Evolutionary conservation across 2,329 filamentous ascomycete species (phyloP).

Genomic region (Ascochyta fabae): DNA sequence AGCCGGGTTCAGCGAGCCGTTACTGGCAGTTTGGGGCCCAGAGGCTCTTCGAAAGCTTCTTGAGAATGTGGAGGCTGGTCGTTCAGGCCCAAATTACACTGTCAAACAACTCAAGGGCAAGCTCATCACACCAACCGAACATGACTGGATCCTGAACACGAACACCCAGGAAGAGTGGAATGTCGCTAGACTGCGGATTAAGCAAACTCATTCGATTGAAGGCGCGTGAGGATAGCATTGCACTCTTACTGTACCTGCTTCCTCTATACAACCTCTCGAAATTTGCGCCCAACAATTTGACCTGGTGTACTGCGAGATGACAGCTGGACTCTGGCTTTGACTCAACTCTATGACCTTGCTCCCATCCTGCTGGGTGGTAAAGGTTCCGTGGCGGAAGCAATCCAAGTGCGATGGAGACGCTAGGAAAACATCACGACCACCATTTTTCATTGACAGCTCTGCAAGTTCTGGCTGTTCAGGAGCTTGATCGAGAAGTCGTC

Average conservation of each 20-base stretch:
- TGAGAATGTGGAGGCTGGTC: background rate
- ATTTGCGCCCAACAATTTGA: conserved; percentile 21
- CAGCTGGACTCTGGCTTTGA: conserved; percentile 12
- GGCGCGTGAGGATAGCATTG: background rate
- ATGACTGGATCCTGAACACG: conserved; percentile 10
- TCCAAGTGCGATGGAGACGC: conserved; percentile 6
- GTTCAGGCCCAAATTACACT: background rate
- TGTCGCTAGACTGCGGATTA: background rate
- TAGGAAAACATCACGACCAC: conserved; percentile 1
- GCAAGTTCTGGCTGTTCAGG: background rate
- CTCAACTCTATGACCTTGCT: conserved; percentile 7
- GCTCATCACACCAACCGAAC: background rate
- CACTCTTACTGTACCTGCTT: background rate
- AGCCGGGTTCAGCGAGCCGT: conserved; percentile 10
- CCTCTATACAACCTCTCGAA: background rate
- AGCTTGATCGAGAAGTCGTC: background rate
- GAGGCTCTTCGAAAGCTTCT: conserved; percentile 1
- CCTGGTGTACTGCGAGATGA: conserved; percentile 17
- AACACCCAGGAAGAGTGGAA: conserved; percentile 12
- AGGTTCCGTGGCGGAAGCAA: conserved; percentile 11
- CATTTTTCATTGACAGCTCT: background rate
- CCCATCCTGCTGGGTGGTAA: background rate
- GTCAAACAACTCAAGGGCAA: conserved; percentile 6
- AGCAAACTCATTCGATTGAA: background rate
- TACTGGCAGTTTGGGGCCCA: conserved; percentile 13